Evolutionary conservation across 2,329 filamentous ascomycete genomes (phyloP), one percentile per base, ranked within the genome.

Genomic region (Endocalyx cinctus): DNA sequence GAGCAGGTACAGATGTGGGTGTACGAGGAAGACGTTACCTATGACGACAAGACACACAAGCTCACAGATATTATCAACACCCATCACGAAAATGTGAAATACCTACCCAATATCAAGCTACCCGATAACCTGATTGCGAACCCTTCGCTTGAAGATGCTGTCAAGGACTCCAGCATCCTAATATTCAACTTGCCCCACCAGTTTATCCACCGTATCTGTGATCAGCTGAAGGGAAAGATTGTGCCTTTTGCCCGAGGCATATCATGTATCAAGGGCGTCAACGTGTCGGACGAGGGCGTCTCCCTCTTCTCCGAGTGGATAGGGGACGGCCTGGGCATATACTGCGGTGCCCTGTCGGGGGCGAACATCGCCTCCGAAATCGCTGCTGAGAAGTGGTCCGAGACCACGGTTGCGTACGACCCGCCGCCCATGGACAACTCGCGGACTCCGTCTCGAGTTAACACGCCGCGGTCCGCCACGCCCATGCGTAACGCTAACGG

Each of bases 1-100:
- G 70, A 82, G 58, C 72, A 87, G 42, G 88, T 98, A 33, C 87
- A 94, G 64, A 97, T 98, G 92, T 98, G 92, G 92, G 94, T 98
- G 54, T 96, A 80, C 58, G 92, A 98, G 64, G 92, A 98, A 63
- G 77, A 94, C 16, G 81, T 95, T 44, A 75, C 77, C 34, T 70
- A 74, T 23, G 74, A 75, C 53, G 73, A 77, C 43, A 70, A 78
- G 43, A 77, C 83, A 4, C 85, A 92, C 60, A 95, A 95, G 67
- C 81, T 98, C 60, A 95, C 92, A 6, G 63, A 78, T 32, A 65
- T 98, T 50, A 95, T 98, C 77, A 98, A 98, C 70, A 76, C 73
- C 27, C 67, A 84, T 54, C 89, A 97, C 67, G 92, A 98, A 69
- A 98, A 98, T 63, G 74, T 95, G 67, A 98, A 97, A 66, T 98